Evolutionary conservation across 352 stramenopile genomes (phyloP), one percentile per base, ranked within the genome.

Genomic region (Phytophthora aleatoria): DNA sequence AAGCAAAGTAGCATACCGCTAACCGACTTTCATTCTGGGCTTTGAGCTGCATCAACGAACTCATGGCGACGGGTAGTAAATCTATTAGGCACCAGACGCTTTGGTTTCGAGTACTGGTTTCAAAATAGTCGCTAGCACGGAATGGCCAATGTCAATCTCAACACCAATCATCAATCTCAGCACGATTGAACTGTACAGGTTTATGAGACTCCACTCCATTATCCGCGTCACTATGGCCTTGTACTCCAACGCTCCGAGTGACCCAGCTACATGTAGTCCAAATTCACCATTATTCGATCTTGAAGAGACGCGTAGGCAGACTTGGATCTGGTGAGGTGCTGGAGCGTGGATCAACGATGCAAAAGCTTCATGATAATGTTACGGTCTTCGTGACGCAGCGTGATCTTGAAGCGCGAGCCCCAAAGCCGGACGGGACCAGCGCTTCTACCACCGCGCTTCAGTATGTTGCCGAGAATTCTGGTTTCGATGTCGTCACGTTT

Each of bases 21-120:
- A 94, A 60, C 27, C 86, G 74, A 43, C 86, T 92, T 52, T 94
- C 83, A 48, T 94, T 94, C 56, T 92, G 83, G 31, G 77, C 83
- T 59, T 94, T 94, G 6, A 94, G 72, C 45, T 92, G 82, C 77
- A 92, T 84, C 31, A 94, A 73, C 50, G 83, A 89, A 67, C 81
- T 91, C 86, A 94, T 94, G 16, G n/a, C 62, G 47, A 49, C 13
- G 16, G 4, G 12, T 36, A 12, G 31, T 36, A 11, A 33, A 33
- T 0, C 7, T 8, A 4, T 33, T 7, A 8, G 7, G 28, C 3
- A 8, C 3, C 28, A 8, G 28, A 33, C 28, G 0, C 28, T 52
- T 57, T 64, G 47, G 43, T 64, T 64, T 54, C 24, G 24, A 7
- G 20, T 20, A 20, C 20, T 20, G 20, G 20, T 20, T 20, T 20